Evolutionary conservation across 2,329 filamentous ascomycete genomes (phyloP).

Genomic region (Stachybotrys echinatus): DNA sequence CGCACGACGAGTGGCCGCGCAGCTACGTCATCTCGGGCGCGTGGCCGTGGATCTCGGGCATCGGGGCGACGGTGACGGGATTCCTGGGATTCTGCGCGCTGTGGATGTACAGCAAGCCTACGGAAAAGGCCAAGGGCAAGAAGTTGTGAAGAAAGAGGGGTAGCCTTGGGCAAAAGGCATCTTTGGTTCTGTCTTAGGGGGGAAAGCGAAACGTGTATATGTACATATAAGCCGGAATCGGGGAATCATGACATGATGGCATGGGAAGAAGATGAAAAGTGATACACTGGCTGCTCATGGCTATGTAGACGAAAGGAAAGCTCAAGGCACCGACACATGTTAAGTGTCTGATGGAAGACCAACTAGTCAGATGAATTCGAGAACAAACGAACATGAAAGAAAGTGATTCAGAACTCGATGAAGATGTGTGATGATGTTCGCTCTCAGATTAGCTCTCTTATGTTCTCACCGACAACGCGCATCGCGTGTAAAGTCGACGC

Average conservation of each 20-base stretch:
- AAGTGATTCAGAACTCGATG: background rate
- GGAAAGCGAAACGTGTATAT: background rate
- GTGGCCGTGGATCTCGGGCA: conserved; percentile 91
- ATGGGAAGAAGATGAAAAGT: conserved; percentile 11
- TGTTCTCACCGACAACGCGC: conserved; percentile 48
- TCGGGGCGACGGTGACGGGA: conserved; percentile 75
- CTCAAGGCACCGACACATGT: too few species aligned
- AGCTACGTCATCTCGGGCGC: conserved; percentile 86
- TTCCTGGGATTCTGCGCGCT: conserved; percentile 81
- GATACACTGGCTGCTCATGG: background rate
- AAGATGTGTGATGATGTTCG: conserved; percentile 3
- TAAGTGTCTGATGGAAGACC: too few species aligned
- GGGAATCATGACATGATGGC: conserved; percentile 8
- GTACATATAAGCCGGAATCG: conserved; percentile 1
- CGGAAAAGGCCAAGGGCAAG: conserved; percentile 30
- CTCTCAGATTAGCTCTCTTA: conserved; percentile 55
- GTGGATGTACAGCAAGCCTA: conserved; percentile 71
- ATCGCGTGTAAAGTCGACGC: conserved; percentile 16
- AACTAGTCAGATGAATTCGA: too few species aligned
- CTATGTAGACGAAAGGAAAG: conserved; percentile 2
- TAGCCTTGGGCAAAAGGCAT: background rate
- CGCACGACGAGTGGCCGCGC: conserved; percentile 92
- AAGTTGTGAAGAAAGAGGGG: conserved; percentile 38
- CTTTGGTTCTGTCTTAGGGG: background rate
- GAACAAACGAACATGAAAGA: too few species aligned